Percentiles rank a stretch among this genome's conserved stretches.
Evolutionary conservation across 495 filamentous ascomycete genomes (phyloP).

Genomic region (Choiromyces venosus): DNA sequence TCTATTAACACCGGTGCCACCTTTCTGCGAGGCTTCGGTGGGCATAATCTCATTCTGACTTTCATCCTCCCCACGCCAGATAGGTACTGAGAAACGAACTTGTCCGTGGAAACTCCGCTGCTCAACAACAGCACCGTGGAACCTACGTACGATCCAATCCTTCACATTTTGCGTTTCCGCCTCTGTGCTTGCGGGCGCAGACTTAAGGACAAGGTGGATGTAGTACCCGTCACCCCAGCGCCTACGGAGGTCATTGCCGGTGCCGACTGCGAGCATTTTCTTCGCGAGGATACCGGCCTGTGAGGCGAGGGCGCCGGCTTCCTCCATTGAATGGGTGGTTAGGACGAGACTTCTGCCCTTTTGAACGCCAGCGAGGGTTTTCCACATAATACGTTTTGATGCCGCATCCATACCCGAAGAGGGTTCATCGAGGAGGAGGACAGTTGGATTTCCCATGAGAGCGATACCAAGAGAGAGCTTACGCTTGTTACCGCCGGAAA

Average conservation of each 20-base stretch:
- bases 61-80: slow-evolving; percentile 31
- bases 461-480: slow-evolving; percentile 71
- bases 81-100: slow-evolving; percentile 67
- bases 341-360: slow-evolving; percentile 59
- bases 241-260: slow-evolving; percentile 54
- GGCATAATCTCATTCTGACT: slow-evolving; percentile 30
- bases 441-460: slow-evolving; percentile 67
- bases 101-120: slow-evolving; percentile 75
- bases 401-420: slow-evolving; percentile 66
- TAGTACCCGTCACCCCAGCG: slow-evolving; percentile 59
- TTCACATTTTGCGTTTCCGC: slow-evolving; percentile 61
- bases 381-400: slow-evolving; percentile 72
- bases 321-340: slow-evolving; percentile 78
- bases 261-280: slow-evolving; percentile 65
- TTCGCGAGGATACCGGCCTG: slow-evolving; percentile 67
- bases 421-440: slow-evolving; percentile 68
- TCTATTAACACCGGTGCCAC: slow-evolving; percentile 49
- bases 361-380: slow-evolving; percentile 55
- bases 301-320: slow-evolving; percentile 66
- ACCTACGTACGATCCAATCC: slow-evolving; percentile 54
- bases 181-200: slow-evolving; percentile 62
- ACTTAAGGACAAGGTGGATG: slow-evolving; percentile 66
- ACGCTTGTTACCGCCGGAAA: slow-evolving; percentile 69
- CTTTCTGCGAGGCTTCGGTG: slow-evolving; percentile 16
- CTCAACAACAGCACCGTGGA: slow-evolving; percentile 60